Base-by-base conservation (phyloP, 148 eudicot genomes). In the Rhododendron molle region DNA sequence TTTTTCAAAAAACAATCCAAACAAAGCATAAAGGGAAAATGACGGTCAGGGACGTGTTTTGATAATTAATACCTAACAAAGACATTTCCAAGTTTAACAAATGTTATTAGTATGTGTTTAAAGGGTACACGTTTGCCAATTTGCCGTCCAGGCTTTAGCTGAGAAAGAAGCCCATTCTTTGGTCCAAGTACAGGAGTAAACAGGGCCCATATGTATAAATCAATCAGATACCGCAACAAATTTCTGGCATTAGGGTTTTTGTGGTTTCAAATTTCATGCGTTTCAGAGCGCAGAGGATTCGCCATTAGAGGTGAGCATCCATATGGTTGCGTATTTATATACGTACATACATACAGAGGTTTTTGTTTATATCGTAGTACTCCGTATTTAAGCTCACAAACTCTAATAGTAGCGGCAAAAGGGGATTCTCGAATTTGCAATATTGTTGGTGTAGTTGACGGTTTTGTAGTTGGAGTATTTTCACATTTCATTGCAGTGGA, bases 151-250 rank as follows among this genome's bases (percentile, higher is more conserved):
- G 77, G 77, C 43, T 32, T 32, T 1, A 72, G 21, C 43, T 4
- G 77, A 72, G 77, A 32, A 72, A 72, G 77, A 32, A 72, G 77
- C 77, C 77, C 78, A 74, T 74, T 74, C 1, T 38, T 74, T 7
- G 78, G 44, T 74, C 44, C 78, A 32, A 36, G 10, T 36, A 8
- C 2, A 65, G 0, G 3, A 0, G 72, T 65, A 65, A 65, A n/a
- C 72, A 10, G 10, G 72, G 72, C 72, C 72, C 72, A 65, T 65
- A n/a, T 3, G 2, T 5, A 56, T 56, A 56, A 18, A 56, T 56
- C 65, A 20, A 62, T 65, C 30, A 65, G 32, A n/a, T 65, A 65
- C 32, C 72, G 4, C 32, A 8, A 65, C 10, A 2, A 62, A 9
- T n/a, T 67, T 36, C 78, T 7, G 44, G 78, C 78, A 36, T 38